These are phyloP conservation scores for Citrullus mucosospermus DNA, from an alignment of 306 rosid genomes.

Conservation along the genomic window DNA sequence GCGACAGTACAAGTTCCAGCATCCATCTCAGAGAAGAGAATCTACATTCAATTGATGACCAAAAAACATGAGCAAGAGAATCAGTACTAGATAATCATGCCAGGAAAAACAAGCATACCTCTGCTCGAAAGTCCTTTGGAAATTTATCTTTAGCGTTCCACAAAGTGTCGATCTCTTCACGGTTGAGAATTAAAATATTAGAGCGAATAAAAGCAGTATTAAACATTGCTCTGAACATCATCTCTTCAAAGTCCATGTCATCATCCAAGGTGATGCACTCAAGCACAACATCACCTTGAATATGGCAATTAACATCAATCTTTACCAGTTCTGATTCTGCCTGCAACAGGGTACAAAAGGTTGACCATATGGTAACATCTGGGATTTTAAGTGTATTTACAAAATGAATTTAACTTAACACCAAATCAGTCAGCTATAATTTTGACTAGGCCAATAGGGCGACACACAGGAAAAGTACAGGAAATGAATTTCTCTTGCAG, in stretches of 20 bases:
- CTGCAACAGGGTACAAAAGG: conserved; percentile 33
- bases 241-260: conserved; percentile 51
- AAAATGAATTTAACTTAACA: not conserved
- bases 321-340: conserved; percentile 74
- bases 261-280: conserved; percentile 59
- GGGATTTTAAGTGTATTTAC: not conserved
- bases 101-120: conserved; percentile 40
- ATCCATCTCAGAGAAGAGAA: conserved; percentile 88
- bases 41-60: conserved; percentile 40
- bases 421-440: not conserved
- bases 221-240: conserved; percentile 83
- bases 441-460: not conserved
- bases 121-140: conserved; percentile 77
- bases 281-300: conserved; percentile 89
- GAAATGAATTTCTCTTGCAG: not conserved
- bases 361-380: not conserved
- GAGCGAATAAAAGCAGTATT: conserved; percentile 94
- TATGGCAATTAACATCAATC: conserved; percentile 72
- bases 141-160: conserved; percentile 71
- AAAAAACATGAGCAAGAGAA: conserved; percentile 3
- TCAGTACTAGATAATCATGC: conserved; percentile 10
- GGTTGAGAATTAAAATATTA: conserved; percentile 73
- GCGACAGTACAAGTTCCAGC: conserved; percentile 43
- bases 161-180: conserved; percentile 71
- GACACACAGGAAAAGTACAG: not conserved